Conservation (phyloP, 2,329 filamentous ascomycete genomes). For the Myriangium duriaei region DNA sequence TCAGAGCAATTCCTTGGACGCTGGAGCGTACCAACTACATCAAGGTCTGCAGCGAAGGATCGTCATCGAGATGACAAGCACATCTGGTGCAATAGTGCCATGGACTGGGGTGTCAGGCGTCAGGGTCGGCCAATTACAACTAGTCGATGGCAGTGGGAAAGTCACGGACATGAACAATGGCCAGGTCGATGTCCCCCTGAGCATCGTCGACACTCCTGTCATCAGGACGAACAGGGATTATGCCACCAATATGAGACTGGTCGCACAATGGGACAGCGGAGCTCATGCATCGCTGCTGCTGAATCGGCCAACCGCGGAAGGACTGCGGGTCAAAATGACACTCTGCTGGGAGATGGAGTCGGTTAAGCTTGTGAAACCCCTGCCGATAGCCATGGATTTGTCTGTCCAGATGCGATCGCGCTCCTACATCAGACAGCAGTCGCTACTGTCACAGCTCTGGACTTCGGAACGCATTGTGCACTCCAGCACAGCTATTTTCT, state of each 20-base stretch:
- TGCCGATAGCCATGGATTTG: constrained; percentile 72
- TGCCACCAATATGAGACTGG: constrained; percentile 70
- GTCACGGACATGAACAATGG: constrained; percentile 64
- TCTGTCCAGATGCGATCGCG: constrained; percentile 74
- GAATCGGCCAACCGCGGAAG: constrained; percentile 87
- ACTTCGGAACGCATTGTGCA: constrained; percentile 75
- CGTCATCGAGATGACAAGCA: constrained; percentile 79
- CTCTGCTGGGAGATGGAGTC: constrained; percentile 79
- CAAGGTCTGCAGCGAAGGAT: constrained; percentile 87
- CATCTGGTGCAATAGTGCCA: constrained; percentile 72
- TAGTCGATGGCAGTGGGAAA: constrained; percentile 76
- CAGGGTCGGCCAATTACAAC: constrained; percentile 65
- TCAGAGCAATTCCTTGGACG: constrained; percentile 69
- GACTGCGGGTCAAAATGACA: constrained; percentile 79
- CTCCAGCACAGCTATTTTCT: constrained; percentile 77
- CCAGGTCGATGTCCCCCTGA: constrained; percentile 62
- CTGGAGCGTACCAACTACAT: constrained; percentile 87
- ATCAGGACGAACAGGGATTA: constrained; percentile 83
- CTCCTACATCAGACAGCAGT: constrained; percentile 72
- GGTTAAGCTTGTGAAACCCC: constrained; percentile 71
- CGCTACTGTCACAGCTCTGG: constrained; percentile 78
- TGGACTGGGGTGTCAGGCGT: constrained; percentile 75
- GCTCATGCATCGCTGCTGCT: constrained; percentile 82
- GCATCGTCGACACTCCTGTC: constrained; percentile 62
- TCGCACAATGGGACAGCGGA: constrained; percentile 95